Evolutionary conservation across 306 rosid species (phyloP), one percentile per base, ranked within the genome.

Genomic region (Geum urbanum): DNA sequence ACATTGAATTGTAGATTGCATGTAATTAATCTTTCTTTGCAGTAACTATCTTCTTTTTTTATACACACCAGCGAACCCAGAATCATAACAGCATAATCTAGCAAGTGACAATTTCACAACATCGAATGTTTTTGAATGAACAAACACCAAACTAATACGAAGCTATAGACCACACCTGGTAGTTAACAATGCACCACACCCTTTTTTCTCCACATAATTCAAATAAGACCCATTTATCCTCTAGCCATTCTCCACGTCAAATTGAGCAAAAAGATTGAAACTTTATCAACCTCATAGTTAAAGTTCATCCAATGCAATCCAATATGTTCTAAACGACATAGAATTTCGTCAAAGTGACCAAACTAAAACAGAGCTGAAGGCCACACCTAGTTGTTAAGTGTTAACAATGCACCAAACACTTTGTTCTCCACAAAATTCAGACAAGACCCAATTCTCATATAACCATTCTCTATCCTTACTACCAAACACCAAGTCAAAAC

Each of bases 371-470:
- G 43, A 18, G 11, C n/a, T 43, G 50, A 1, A 39, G 16, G 37
- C 22, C 8, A 13, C 22, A 71, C 52, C n/a, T 12, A 19, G 8
- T 46, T 64, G 13, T 66, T 32, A 32, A 32, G 37, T 32, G 37
- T 32, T 44, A 73, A 5, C 14, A 20, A 39, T 10, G 14, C 47
- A 57, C 53, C 37, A 32, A 2, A 32, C 11, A 61, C 8, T 24
- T 3, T n/a, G 18, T 53, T 19, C 2, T 40, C 52, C 18, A 19
- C 35, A 16, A 5, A 11, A 11, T 27, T 16, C 32, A 51, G 8
- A 37, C 14, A 37, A 37, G 49, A 74, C 55, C 73, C 67, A 18
- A n/a, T 66, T 67, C 18, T 24, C 40, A 69, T 48, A 9, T 7
- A n/a, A 59, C 19, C 22, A 59, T 15, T 59, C 18, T 72, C 68